phyloP scores from a whole-genome alignment of 352 stramenopile species.

The Thraustochytrium sp. region DNA sequence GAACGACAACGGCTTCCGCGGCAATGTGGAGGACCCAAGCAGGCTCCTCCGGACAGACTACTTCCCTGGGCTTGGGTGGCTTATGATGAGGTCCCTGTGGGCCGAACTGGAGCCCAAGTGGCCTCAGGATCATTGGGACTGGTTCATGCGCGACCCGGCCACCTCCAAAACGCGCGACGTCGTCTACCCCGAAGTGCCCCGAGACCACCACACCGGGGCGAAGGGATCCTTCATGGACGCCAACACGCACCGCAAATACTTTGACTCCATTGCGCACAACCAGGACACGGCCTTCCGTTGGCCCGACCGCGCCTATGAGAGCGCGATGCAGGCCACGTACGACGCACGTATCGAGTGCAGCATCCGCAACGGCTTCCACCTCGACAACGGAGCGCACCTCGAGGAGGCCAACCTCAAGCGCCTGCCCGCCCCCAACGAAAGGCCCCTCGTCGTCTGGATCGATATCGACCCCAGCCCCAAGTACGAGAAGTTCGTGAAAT shows the following conservation, averaged over 20 bases:
- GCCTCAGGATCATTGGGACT: constrained; percentile 56
- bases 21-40: constrained; percentile 46
- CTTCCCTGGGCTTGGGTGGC: constrained; percentile 61
- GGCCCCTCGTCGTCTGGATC: constrained; percentile 38
- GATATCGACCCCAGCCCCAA: constrained; percentile 14
- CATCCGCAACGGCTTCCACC: not conserved
- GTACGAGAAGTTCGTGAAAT: not conserved
- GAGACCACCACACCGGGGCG: constrained; percentile 56
- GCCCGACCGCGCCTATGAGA: not conserved
- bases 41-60: constrained; percentile 53
- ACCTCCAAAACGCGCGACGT: constrained; percentile 51
- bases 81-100: constrained; percentile 56
- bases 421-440: not conserved
- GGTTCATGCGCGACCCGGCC: constrained; percentile 53
- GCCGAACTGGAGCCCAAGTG: constrained; percentile 51
- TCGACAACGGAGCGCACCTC: not conserved
- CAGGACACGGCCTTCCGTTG: not conserved
- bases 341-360: not conserved
- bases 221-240: constrained; percentile 60
- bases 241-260: constrained; percentile 55
- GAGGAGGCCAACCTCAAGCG: not conserved
- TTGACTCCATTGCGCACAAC: constrained; percentile 51
- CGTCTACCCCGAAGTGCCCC: constrained; percentile 56
- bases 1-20: constrained; percentile 58
- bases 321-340: not conserved